Conservation (phyloP, 2,329 filamentous ascomycete species). For the Phyllosticta paracitricarpa region DNA sequence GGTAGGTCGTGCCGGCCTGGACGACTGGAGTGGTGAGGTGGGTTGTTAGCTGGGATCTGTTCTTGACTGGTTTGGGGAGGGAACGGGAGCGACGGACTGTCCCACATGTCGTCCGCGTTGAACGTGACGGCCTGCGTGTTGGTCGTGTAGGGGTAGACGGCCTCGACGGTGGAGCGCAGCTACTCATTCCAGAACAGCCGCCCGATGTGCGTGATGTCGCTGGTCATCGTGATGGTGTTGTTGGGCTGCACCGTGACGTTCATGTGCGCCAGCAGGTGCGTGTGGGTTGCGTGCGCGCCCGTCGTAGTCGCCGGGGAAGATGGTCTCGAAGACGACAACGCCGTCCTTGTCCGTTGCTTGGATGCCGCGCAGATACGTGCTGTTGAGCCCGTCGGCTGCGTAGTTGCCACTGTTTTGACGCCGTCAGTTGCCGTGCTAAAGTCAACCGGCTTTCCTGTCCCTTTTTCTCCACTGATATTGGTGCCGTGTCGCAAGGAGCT, state of each 20-base stretch:
- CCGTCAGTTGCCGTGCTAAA: constrained; percentile 24
- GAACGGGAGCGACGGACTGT: not conserved
- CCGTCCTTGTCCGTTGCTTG: constrained; percentile 38
- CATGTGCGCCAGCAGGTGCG: constrained; percentile 27
- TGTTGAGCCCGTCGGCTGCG: constrained; percentile 19
- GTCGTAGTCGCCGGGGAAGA: constrained; percentile 36
- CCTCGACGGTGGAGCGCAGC: constrained; percentile 44
- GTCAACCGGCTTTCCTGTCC: constrained; percentile 16
- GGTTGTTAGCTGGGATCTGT: constrained; percentile 14
- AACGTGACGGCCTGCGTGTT: constrained; percentile 35
- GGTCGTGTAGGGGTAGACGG: constrained; percentile 33
- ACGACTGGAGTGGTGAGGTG: constrained; percentile 17
- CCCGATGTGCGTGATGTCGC: constrained; percentile 49
- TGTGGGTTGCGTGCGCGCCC: constrained; percentile 30
- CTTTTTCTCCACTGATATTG: not conserved
- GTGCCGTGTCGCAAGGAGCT: not conserved
- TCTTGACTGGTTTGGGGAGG: too few relatives aligned
- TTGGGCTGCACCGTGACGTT: constrained; percentile 34
- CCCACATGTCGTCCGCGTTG: constrained; percentile 43
- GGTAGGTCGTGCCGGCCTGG: constrained; percentile 38
- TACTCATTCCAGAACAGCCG: constrained; percentile 56
- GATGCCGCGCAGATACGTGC: constrained; percentile 38
- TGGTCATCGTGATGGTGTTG: constrained; percentile 41
- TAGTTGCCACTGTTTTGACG: constrained; percentile 27
- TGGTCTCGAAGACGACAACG: constrained; percentile 40